Evolutionary conservation across 257 asterid genomes (phyloP), one percentile per base, ranked within the genome.

Genomic region (Solanum arcanum): DNA sequence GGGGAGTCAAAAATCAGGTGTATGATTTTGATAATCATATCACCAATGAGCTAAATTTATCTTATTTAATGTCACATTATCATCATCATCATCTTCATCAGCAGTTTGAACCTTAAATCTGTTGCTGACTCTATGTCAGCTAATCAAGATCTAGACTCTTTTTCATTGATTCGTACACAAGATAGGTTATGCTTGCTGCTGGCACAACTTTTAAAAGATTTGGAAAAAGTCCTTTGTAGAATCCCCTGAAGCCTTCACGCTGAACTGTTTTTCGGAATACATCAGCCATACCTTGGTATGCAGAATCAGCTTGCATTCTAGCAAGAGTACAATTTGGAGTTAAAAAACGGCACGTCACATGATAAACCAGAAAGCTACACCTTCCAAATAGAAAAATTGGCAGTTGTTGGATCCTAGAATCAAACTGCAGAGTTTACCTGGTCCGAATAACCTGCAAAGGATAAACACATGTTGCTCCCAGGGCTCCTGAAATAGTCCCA

Each of bases 391-490:
- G 70, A 70, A 56, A 31, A 37, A 44, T 27, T 9, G 13, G 56
- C 68, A 47, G 42, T 80, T 49, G 20, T 1, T 80, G 69, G 42
- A 31, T 31, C 68, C 44, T 5, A 80, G 83, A 85, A 68, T n/a
- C 52, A 29, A 76, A 16, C n/a, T 86, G 86, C 23, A 68, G 72
- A 33, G 14, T 66, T 88, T 94, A 96, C 99, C 99, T 97, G 85
- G 99, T 97, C 90, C 99, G 94, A 73, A 97, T 90, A 86, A 97
- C 99, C 95, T 97, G 99, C 88, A 97, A 90, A 41, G 99, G 99
- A 89, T 97, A 97, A 87, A 95, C 99, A 86, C 99, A 95, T 3
- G 98, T 94, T 60, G 99, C 99, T 89, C 99, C 99, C 64, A 96
- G 93, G 72, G 99, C 96, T 90, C 99, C 99, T 5, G 99, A 97